These are phyloP conservation scores for Zymoseptoria pseudotritici DNA, from an alignment of 2,329 filamentous ascomycete genomes.

Conservation along the genomic window DNA sequence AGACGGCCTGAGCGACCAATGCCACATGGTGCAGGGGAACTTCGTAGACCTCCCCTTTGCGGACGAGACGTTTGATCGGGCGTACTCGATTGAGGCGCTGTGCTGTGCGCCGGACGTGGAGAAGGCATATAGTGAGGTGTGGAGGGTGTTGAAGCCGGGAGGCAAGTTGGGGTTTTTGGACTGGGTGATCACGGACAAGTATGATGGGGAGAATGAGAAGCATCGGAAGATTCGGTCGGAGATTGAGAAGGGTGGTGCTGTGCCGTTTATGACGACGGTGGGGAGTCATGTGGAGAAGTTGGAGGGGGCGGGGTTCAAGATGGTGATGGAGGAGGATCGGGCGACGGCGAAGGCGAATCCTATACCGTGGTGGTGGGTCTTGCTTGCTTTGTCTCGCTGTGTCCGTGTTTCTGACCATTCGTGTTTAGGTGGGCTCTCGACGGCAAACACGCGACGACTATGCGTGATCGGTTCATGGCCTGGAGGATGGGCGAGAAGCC, in stretches of 20 bases:
- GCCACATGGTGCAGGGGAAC: conserved; percentile 72
- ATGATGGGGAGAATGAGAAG: conserved; percentile 16
- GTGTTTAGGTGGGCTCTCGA: background rate
- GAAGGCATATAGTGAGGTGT: conserved; percentile 23
- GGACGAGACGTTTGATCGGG: conserved; percentile 24
- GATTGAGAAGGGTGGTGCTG: conserved; percentile 26
- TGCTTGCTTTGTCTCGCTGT: too few species aligned
- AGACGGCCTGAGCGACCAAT: conserved; percentile 67
- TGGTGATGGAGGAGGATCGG: conserved; percentile 24
- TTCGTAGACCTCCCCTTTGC: conserved; percentile 24
- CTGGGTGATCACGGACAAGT: conserved; percentile 27
- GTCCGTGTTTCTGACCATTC: background rate
- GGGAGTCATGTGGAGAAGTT: conserved; percentile 18
- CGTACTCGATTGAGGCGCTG: conserved; percentile 28
- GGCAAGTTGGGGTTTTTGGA: conserved; percentile 24
- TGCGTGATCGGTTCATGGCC: background rate
- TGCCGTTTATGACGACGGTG: conserved; percentile 21
- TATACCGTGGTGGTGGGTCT: conserved; percentile 19
- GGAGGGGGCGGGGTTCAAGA: conserved; percentile 20
- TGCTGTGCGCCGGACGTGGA: conserved; percentile 24
- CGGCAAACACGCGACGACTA: background rate
- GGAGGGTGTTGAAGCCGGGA: conserved; percentile 26
- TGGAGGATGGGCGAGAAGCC: background rate
- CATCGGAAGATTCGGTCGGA: conserved; percentile 22
- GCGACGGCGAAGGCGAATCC: conserved; percentile 11